Evolutionary conservation across 2,329 filamentous ascomycete species (phyloP), one percentile per base, ranked within the genome.

Genomic region (Chaetomium olivaceum): DNA sequence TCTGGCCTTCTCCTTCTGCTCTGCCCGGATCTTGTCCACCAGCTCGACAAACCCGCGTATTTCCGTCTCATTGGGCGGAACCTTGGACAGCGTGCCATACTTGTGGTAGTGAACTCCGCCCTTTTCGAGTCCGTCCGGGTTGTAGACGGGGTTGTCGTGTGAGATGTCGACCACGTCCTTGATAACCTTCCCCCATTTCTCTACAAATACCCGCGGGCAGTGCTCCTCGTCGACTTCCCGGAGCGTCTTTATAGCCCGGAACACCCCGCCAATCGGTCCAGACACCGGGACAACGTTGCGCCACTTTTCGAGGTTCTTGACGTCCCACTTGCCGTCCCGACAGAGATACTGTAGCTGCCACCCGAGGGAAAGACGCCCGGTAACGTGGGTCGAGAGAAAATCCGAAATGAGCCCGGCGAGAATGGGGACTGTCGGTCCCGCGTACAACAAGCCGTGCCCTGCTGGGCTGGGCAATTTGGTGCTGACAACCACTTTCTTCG

Each of bases 251-350:
- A 97, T 90, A 2, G 92, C 93, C 29, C 91, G 88, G 75, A 97
- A 97, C 4, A 93, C 82, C 16, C 87, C 87, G 0, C 85, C 91
- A 66, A 98, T 95, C 3, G 89, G 88, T 1, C 85, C 83, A 0
- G 91, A 96, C 1, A 96, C 91, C 0, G 93, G 91, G 1, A 81
- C 78, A 0, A 96, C 90, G 21, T 87, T 87, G 76, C 91, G 86
- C 94, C 94, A 98, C 75, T 98, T 98, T 66, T 86, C 88, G 12
- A 97, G 83, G 73, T 98, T 98, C 80, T 98, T 98, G 71, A 98
- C 92, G 74, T 97, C 94, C 94, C 94, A 98, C 79, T 98, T 98
- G 3, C 93, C 93, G 71, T 93, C 91, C 1, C 90, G 92, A 2
- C 91, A 92, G 27, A 98, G 86, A 73, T 95, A 90, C 72, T 94